Base-by-base conservation (phyloP, 78 protist species). In the Dictyostelium purpureum region DNA sequence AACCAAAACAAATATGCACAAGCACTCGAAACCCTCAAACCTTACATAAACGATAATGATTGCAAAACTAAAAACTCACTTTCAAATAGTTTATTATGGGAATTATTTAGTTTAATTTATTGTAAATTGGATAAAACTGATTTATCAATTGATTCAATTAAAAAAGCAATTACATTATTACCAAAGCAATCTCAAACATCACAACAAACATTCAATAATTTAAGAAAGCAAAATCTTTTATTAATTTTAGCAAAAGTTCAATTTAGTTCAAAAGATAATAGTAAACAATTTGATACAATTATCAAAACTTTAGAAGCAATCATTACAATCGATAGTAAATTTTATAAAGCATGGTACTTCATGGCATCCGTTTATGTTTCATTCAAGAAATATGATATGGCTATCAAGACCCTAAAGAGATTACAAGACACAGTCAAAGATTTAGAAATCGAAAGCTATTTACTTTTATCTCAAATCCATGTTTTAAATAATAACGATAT, bases 21-120 rank as follows among this genome's bases (percentile, higher is more conserved):
- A 24, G 65, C 81, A 42, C 11, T 85, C 2, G 74, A 54, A 10
- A 85, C 74, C 12, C 10, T 85, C 19, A 38, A 45, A 4, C 42
- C 70, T 11, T 83, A 70, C 31, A 37, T 52, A 12, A n/a, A 28
- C n/a, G 2, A 42, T 24, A 6, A 33, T 0, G 3, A 31, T 37
- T 2, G 45, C 28, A 3, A 31, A 69, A 19, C 12, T 51, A 38
- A 14, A 47, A 9, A n/a, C 70, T 2, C 47, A 40, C 7, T 69
- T 49, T 49, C 63, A 19, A 81, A 81, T 37, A 83, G 90, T 56
- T 28, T 35, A 11, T 35, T 85, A 0, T 73, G 37, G 51, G 92
- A 85, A 45, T 54, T 73, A 2, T 42, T 45, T 10, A 70, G 56
- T 26, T n/a, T 73, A 14, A 51, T 33, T 33, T 40, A 85, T 43